Conservation (phyloP, 139 green algal genomes). For the Auxenochlorella pyrenoidosa region DNA sequence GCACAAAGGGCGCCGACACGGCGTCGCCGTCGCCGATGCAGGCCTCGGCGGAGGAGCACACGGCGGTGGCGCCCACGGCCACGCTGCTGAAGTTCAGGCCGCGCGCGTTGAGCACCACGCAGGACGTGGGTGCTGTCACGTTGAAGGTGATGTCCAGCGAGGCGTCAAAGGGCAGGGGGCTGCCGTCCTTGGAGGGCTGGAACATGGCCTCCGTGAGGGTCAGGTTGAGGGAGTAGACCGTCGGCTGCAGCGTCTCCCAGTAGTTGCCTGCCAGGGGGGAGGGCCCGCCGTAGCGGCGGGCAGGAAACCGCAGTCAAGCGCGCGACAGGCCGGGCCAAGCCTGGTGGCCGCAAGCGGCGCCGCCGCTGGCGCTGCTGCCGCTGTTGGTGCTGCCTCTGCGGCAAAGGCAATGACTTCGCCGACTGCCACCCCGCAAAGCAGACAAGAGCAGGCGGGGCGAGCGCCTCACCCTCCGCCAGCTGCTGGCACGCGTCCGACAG, state of each 20-base stretch:
- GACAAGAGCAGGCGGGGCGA: too few relatives aligned
- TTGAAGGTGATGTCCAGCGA: background rate
- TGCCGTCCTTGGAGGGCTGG: too few relatives aligned
- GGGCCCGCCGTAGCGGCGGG: background rate
- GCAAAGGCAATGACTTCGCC: background rate
- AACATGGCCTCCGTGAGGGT: background rate
- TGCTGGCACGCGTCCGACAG: background rate
- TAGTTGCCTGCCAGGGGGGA: background rate
- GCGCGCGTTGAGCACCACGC: constrained; percentile 14
- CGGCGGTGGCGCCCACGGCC: background rate
- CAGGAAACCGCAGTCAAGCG: too few relatives aligned
- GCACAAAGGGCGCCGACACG: constrained; percentile 1
- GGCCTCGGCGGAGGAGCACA: background rate
- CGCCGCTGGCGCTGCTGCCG: background rate
- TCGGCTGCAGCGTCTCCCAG: background rate
- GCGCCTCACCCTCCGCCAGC: background rate
- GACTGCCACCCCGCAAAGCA: too few relatives aligned
- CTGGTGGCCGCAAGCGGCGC: too few relatives aligned
- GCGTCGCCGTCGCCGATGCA: background rate
- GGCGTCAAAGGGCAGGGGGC: background rate
- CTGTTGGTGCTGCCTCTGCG: too few relatives aligned
- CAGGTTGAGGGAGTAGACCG: background rate
- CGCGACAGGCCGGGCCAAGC: too few relatives aligned
- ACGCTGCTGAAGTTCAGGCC: background rate
- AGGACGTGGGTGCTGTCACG: background rate